Percentiles rank a stretch among this genome's conserved stretches.
Evolutionary conservation across 768 basidiomycete genomes (phyloP).

Genomic region (Leccinum arenicola): DNA sequence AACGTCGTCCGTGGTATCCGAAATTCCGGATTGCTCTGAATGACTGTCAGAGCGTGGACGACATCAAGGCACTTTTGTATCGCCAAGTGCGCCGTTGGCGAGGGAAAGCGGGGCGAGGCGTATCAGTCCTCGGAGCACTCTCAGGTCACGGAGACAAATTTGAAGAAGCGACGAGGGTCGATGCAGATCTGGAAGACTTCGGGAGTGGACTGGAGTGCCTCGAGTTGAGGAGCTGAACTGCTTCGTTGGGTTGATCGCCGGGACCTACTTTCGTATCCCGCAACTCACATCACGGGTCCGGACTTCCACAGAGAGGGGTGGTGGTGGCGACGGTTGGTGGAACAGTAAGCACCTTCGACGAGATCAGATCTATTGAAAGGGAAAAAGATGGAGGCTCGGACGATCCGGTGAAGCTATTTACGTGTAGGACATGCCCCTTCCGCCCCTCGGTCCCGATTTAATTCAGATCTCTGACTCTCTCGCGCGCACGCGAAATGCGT

Average conservation of each 20-base stretch:
- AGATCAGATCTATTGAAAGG: not conserved
- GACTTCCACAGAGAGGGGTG: not conserved
- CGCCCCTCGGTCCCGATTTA: not conserved
- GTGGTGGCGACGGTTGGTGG: not conserved
- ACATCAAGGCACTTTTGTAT: slow-evolving; percentile 44
- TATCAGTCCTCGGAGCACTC: not conserved
- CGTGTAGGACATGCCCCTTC: not conserved
- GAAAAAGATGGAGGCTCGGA: not conserved
- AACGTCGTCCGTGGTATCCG: slow-evolving; percentile 52
- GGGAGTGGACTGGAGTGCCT: not conserved
- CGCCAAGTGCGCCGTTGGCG: slow-evolving; percentile 50
- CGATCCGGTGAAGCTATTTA: not conserved
- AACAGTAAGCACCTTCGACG: not conserved
- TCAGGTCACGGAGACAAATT: not conserved
- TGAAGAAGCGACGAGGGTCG: slow-evolving; percentile 3
- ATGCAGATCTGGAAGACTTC: slow-evolving; percentile 2
- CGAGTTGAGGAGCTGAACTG: not conserved
- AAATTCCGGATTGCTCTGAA: slow-evolving; percentile 50
- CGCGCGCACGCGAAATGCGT: not conserved
- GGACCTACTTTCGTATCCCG: not conserved
- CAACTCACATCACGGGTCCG: slow-evolving; percentile 1
- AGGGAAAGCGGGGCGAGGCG: slow-evolving; percentile 28
- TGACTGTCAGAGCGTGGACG: slow-evolving; percentile 41
- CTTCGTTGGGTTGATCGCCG: not conserved
- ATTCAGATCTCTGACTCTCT: not conserved